Conservation (phyloP, 768 basidiomycete species). For the Calvatia gigantea region DNA sequence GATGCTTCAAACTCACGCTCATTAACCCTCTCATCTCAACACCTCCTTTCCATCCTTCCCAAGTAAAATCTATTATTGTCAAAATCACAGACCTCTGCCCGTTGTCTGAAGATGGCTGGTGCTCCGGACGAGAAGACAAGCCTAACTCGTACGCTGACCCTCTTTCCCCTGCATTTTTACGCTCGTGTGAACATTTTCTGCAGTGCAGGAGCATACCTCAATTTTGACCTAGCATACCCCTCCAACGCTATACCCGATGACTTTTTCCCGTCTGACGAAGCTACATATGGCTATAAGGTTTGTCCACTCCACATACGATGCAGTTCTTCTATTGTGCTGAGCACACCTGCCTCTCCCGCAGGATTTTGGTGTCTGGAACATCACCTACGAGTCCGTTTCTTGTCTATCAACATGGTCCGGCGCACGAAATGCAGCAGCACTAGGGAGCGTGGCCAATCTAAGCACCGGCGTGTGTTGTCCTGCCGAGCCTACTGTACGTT, state of each 20-base stretch:
- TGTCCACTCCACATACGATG: background rate
- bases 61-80: conserved; percentile 59
- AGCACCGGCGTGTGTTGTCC: conserved; percentile 71
- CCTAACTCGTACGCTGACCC: conserved; percentile 55
- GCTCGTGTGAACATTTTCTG: background rate
- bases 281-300: conserved; percentile 59
- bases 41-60: conserved; percentile 67
- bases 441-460: conserved; percentile 63
- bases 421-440: conserved; percentile 48
- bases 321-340: background rate
- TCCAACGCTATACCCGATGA: conserved; percentile 62
- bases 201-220: conserved; percentile 68
- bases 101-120: conserved; percentile 59
- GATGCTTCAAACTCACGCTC: conserved; percentile 76
- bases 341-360: conserved; percentile 21
- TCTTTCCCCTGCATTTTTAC: background rate
- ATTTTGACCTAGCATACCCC: conserved; percentile 83
- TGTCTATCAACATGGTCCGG: conserved; percentile 68
- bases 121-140: conserved; percentile 56
- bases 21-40: conserved; percentile 61
- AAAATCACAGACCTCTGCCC: conserved; percentile 85
- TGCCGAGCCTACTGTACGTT: conserved; percentile 59
- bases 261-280: conserved; percentile 72
- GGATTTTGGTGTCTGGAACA: conserved; percentile 90
- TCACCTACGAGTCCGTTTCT: conserved; percentile 62